phyloP scores from a whole-genome alignment of 2,329 filamentous ascomycete species.

The Fusarium illudens region DNA sequence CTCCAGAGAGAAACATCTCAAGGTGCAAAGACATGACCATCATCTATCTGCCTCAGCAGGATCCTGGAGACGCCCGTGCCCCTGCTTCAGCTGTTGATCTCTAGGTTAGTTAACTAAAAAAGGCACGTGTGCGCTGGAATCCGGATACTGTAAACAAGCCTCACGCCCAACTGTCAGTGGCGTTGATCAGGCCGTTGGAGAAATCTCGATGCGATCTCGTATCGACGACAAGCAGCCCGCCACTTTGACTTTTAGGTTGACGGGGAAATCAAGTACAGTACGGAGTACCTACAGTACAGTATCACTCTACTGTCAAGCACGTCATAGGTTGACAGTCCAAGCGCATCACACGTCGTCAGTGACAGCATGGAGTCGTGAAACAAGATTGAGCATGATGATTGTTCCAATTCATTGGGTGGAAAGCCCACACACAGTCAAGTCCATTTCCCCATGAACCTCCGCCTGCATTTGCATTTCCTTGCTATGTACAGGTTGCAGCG shows the following conservation, averaged over 20 bases:
- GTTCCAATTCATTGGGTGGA: conserved; percentile 28
- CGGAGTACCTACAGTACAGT: too few relatives aligned
- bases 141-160: background rate
- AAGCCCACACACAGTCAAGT: background rate
- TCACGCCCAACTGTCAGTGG: background rate
- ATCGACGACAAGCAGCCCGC: conserved; percentile 1
- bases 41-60: too few relatives aligned
- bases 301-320: background rate
- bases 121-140: background rate
- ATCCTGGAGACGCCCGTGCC: too few relatives aligned
- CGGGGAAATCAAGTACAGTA: background rate
- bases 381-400: conserved; percentile 18
- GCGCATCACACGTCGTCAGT: background rate
- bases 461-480: conserved; percentile 21
- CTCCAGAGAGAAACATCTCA: too few relatives aligned
- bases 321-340: conserved; percentile 13
- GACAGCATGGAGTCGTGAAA: background rate
- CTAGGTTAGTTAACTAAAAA: too few relatives aligned
- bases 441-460: conserved; percentile 1
- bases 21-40: background rate
- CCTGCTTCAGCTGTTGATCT: too few relatives aligned
- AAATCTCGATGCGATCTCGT: conserved; percentile 18
- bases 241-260: conserved; percentile 3
- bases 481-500: conserved; percentile 36
- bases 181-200: background rate